Evolutionary conservation across 1,284 basidiomycete genomes (phyloP).

Genomic region (Microbotryum violaceum): DNA sequence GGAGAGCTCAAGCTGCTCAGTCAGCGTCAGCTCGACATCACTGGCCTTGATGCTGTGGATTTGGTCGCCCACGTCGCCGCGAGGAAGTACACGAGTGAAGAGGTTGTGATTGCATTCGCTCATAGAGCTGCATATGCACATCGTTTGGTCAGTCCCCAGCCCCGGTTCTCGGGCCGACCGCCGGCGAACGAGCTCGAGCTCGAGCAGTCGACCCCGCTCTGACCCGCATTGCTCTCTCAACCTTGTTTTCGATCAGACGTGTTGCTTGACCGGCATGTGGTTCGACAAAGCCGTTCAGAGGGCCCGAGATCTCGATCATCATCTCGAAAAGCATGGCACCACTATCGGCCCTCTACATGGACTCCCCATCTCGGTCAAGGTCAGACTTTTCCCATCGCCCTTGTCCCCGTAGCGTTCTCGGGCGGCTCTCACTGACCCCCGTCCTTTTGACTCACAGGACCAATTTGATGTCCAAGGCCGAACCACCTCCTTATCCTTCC

Average conservation of each 20-base stretch:
- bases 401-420: constrained; percentile 5
- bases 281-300: constrained; percentile 38
- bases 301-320: constrained; percentile 5
- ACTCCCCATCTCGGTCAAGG: constrained; percentile 56
- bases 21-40: too few relatives aligned
- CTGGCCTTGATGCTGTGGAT: too few relatives aligned
- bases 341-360: constrained; percentile 51
- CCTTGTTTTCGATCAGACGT: constrained; percentile 39
- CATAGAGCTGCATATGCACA: too few relatives aligned
- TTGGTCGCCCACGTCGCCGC: too few relatives aligned
- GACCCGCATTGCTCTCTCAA: too few relatives aligned
- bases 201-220: too few relatives aligned
- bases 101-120: too few relatives aligned
- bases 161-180: too few relatives aligned
- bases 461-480: constrained; percentile 36
- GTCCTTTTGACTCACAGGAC: constrained; percentile 17
- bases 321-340: background rate
- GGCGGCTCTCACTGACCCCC: constrained; percentile 40
- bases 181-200: too few relatives aligned
- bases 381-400: constrained; percentile 43
- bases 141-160: too few relatives aligned
- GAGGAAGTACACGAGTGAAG: too few relatives aligned
- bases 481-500: constrained; percentile 44
- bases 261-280: constrained; percentile 47
- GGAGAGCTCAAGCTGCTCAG: too few relatives aligned